Evolutionary conservation across 2,329 filamentous ascomycete genomes (phyloP).

Genomic region (Sporothrix variecibatus): DNA sequence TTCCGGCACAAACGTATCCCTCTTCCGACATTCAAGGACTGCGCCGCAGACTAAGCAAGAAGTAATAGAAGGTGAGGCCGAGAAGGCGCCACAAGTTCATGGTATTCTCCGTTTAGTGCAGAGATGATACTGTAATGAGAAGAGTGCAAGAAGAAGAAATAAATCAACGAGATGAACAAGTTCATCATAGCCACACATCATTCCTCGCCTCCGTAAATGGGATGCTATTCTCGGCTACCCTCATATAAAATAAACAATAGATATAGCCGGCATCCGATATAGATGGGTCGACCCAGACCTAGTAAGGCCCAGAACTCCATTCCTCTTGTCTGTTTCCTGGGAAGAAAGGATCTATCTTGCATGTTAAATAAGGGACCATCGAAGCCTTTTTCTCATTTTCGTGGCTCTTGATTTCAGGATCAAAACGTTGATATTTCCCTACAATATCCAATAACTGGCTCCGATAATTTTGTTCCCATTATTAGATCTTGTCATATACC

Average conservation of each 20-base stretch:
- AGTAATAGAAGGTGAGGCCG: background rate
- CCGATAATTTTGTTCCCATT: background rate
- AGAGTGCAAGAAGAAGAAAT: background rate
- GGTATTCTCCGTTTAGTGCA: background rate
- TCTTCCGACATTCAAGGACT: background rate
- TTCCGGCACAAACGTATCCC: background rate
- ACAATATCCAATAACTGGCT: background rate
- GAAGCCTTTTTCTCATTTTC: background rate
- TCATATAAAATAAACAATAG: constrained; percentile 17
- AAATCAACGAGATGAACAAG: background rate
- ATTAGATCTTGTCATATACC: too few species aligned
- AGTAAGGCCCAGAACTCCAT: background rate
- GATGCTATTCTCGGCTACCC: background rate
- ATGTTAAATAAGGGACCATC: background rate
- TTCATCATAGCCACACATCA: background rate
- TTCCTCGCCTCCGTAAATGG: background rate
- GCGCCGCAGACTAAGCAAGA: background rate
- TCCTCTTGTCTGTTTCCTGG: constrained; percentile 1
- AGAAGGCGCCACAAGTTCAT: background rate
- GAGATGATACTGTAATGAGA: background rate
- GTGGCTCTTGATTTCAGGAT: background rate
- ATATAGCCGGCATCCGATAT: constrained; percentile 14
- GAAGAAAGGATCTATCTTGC: background rate
- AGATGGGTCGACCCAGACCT: background rate
- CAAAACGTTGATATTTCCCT: background rate